Evolutionary conservation across 2,329 filamentous ascomycete genomes (phyloP).

Genomic region (Fusarium avenaceum): DNA sequence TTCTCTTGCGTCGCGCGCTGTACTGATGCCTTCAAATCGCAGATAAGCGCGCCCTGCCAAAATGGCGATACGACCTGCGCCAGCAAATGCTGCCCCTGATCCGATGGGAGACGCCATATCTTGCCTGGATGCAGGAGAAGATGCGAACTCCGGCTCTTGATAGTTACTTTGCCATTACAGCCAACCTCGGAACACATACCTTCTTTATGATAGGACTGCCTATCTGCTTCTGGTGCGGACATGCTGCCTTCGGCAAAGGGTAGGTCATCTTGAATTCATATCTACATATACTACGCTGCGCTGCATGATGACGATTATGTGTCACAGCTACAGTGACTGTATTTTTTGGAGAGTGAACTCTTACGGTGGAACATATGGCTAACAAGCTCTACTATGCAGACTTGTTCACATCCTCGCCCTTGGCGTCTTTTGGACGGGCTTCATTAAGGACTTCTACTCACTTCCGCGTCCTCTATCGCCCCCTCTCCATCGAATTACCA

Average conservation of each 20-base stretch:
- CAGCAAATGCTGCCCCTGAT: slow-evolving; percentile 87
- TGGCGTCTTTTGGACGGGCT: slow-evolving; percentile 90
- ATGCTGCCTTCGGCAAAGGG: slow-evolving; percentile 87
- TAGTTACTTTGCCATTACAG: slow-evolving; percentile 96
- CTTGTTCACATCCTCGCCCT: slow-evolving; percentile 81
- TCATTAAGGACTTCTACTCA: slow-evolving; percentile 94
- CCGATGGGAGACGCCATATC: slow-evolving; percentile 94
- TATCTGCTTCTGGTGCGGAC: slow-evolving; percentile 96
- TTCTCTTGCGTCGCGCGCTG: slow-evolving; percentile 8
- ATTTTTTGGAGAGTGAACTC: background rate
- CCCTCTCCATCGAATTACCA: slow-evolving; percentile 92
- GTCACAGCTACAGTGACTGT: background rate
- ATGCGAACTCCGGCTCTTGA: slow-evolving; percentile 88
- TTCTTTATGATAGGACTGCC: slow-evolving; percentile 98
- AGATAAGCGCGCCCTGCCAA: slow-evolving; percentile 87
- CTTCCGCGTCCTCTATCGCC: slow-evolving; percentile 92
- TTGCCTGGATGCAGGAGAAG: slow-evolving; percentile 85
- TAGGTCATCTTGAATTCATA: slow-evolving; percentile 61
- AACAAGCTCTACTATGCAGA: slow-evolving; percentile 54
- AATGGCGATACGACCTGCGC: slow-evolving; percentile 89
- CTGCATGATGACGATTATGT: slow-evolving; percentile 17
- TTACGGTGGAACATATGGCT: slow-evolving; percentile 25
- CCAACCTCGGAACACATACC: slow-evolving; percentile 96
- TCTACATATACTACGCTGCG: slow-evolving; percentile 22
- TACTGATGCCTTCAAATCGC: slow-evolving; percentile 24